Evolutionary conservation across 1,284 basidiomycete species (phyloP).

Genomic region (Malassezia furfur): DNA sequence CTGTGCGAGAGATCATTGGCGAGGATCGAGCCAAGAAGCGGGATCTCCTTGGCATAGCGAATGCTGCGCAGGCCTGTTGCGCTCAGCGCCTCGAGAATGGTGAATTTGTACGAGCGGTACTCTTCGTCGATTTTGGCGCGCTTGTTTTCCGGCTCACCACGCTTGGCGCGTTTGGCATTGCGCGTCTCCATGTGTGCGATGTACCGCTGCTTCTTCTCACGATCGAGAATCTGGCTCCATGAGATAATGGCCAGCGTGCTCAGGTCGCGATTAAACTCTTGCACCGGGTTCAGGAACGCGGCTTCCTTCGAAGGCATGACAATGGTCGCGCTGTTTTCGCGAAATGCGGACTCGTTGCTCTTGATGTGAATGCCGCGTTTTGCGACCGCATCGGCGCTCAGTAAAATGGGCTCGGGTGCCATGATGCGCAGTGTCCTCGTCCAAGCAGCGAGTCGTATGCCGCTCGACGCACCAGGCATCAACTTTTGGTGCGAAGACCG

Average conservation of each 20-base stretch:
- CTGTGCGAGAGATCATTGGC: constrained; percentile 83
- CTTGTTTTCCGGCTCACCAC: constrained; percentile 7
- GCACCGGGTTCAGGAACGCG: constrained; percentile 89
- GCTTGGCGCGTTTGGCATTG: constrained; percentile 14
- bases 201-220: constrained; percentile 59
- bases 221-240: constrained; percentile 69
- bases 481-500: background rate
- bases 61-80: constrained; percentile 92
- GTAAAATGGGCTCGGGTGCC: constrained; percentile 39
- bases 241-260: constrained; percentile 77
- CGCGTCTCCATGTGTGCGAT: constrained; percentile 38
- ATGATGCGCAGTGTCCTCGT: constrained; percentile 18
- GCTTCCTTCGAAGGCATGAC: constrained; percentile 44
- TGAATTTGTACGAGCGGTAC: constrained; percentile 61
- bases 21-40: constrained; percentile 76
- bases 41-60: constrained; percentile 95
- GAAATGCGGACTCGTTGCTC: constrained; percentile 35
- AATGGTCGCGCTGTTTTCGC: constrained; percentile 43
- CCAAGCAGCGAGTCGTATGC: background rate
- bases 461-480: background rate
- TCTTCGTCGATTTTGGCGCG: constrained; percentile 10
- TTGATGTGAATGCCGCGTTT: constrained; percentile 33
- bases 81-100: constrained; percentile 85
- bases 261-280: constrained; percentile 94
- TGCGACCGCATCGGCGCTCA: constrained; percentile 27